Evolutionary conservation across 2,329 filamentous ascomycete species (phyloP), one percentile per base, ranked within the genome.

Genomic region (Pestalotiopsis sp.): DNA sequence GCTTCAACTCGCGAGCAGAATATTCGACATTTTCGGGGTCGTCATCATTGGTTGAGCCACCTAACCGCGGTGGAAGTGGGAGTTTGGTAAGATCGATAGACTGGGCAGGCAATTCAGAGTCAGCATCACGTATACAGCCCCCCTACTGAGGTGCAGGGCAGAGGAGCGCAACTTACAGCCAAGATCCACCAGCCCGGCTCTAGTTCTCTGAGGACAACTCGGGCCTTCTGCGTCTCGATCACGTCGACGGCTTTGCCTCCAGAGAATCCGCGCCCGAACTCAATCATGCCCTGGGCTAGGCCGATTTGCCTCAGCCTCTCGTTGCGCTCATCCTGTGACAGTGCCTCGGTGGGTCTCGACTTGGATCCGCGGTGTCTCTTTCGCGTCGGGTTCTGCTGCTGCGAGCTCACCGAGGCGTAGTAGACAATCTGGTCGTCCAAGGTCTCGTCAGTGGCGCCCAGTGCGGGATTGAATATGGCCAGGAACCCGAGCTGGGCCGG

Each of bases 111-210:
- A 12, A 62, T 36, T 36, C 31, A 14, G 17, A 20, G 59, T 62
- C 38, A 62, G 59, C 27, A 17, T n/a, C 31, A 39, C 27, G 20
- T n/a, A 38, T 4, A 36, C 60, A 14, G 20, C 55, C 20, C 4
- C 7, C 23, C 13, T 11, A 12, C 17, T 3, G 52, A 23, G 7
- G 20, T 41, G 23, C 31, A 36, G 31, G 2, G 31, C 31, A 36
- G 31, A 36, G 31, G 31, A 36, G 64, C 9, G 17, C 25, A 23
- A 63, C 92, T 77, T 84, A 97, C 94, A 70, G 94, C 95, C 69
- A 98, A 83, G 71, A 98, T 91, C 97, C 97, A 99, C 96, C 96
- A 99, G 38, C 93, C 93, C 17, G 88, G 84, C 79, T 99, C 95
- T 72, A 99, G 82, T 82, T 99, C 94, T 75, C 94, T 90, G 59